Percentiles rank a stretch among this genome's conserved stretches.
phyloP scores from a whole-genome alignment of 305 asterid genomes.

The Plantago lanceolata region DNA sequence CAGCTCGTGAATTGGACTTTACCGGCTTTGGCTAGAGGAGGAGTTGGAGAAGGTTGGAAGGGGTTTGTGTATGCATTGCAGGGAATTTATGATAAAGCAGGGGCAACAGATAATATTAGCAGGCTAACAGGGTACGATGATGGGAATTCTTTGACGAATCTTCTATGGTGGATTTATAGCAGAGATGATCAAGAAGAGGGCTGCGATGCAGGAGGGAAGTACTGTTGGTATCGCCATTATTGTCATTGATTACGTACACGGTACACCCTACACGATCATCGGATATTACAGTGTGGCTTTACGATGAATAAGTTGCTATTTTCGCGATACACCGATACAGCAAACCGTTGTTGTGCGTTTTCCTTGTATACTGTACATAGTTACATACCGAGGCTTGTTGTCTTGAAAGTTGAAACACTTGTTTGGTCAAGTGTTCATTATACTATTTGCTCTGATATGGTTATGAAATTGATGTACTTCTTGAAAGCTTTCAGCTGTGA shows the following conservation, averaged over 20 bases:
- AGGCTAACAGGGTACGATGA: slow-evolving; percentile 55
- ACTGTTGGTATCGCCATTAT: slow-evolving; percentile 62
- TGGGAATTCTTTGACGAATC: slow-evolving; percentile 71
- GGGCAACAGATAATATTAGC: slow-evolving; percentile 44
- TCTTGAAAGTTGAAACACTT: slow-evolving; percentile 1
- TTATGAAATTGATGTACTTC: neutral
- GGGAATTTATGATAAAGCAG: slow-evolving; percentile 54
- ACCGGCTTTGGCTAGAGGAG: slow-evolving; percentile 65
- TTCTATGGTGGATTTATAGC: slow-evolving; percentile 80
- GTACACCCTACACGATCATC: neutral
- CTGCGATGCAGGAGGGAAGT: slow-evolving; percentile 31
- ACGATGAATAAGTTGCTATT: neutral
- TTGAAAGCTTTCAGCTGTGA: neutral
- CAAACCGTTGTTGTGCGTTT: neutral
- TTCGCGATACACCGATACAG: neutral
- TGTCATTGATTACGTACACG: slow-evolving; percentile 31
- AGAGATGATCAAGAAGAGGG: slow-evolving; percentile 39
- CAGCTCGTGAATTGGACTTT: slow-evolving; percentile 61
- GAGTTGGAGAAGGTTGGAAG: slow-evolving; percentile 85
- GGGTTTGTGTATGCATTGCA: slow-evolving; percentile 71
- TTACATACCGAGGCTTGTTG: slow-evolving; percentile 5
- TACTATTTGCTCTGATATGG: neutral
- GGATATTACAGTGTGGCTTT: slow-evolving; percentile 6
- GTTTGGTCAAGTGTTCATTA: neutral
- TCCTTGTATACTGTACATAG: neutral